Evolutionary conservation across 768 basidiomycete genomes (phyloP), one percentile per base, ranked within the genome.

Genomic region (Wakefieldia striispora): DNA sequence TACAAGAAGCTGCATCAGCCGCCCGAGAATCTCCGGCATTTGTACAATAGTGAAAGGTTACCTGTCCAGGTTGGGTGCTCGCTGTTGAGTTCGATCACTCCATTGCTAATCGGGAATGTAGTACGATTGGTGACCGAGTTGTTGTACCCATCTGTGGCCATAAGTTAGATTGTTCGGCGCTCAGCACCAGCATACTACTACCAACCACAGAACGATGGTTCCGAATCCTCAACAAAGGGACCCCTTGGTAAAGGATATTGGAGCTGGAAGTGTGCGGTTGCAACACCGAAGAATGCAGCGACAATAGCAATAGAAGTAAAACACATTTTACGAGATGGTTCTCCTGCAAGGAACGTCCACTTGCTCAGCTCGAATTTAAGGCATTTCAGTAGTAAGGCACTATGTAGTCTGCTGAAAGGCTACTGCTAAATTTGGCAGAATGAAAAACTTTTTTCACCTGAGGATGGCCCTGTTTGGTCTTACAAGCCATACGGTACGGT

Each of bases 261-360:
- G 37, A 93, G 73, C 56, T 86, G 84, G 70, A 93, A 94, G 67
- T 95, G 91, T 8, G 88, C 90, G 41, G 70, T 72, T 26, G 72
- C 82, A 36, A 70, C 64, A 29, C 75, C 60, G 13, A 71, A 67
- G 20, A 79, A 64, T 31, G 65, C 58, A 33, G 68, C 60, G 23
- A 80, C 48, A 49, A 78, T 29, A 49, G 69, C 35, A 40, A 74
- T 40, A 49, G 68, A 51, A 24, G 70, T 20, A 57, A 72, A 54
- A 50, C 50, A 64, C 75, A 78, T 77, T 16, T 16, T 47, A 26
- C 10, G 24, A 16, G 40, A 29, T 29, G 10, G 12, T 33, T 33
- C 16, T 33, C 33, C 33, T 14, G 33, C 14, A 16, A 33, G 14
- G 33, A 33, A 16, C 33, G 16, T 16, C 14, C 16, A 16, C 33